Base-by-base conservation (phyloP, 1,139 yeast species). In the Scheffersomyces titani region DNA sequence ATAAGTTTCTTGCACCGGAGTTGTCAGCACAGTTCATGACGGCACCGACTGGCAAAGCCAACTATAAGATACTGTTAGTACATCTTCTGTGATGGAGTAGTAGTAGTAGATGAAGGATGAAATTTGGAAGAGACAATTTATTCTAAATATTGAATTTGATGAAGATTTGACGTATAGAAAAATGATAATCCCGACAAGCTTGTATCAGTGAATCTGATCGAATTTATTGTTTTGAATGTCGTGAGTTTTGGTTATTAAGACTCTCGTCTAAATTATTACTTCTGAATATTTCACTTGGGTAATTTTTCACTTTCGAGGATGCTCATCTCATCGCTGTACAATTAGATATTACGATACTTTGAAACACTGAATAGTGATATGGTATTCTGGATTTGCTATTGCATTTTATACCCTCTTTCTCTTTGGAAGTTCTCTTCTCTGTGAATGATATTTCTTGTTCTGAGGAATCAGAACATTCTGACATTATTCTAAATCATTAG, bases 41-140 rank as follows among this genome's bases (percentile, higher is more conserved):
- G 83, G 99, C 99, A 84, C 99, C 99, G 74, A 87, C 90, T 85
- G 99, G 99, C 81, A 96, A 91, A 89, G 97, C 99, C 86, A 96
- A 92, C 91, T 87, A 73, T 61, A 50, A 60, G 40, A 45, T 22
- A 19, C 53, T 66, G 78, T 74, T 74, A 73, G 77, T 74, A 74
- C 20, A 24, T 40, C 52, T 21, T 40, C 22, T 19, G 40, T 6
- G 40, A 68, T 67, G 68, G 63, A 71, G 66, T 68, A 69, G 70
- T 67, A 69, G 16, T 11, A 30, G 40, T 30, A 30, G 16, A 30
- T 9, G 40, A 30, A 30, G 16, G 4, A 5, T 5, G 13, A 30
- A 30, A 11, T 9, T 30, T 1, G 13, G 40, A 30, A 3, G 11
- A 22, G 24, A 22, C 24, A n/a, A n/a, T n/a, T n/a, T n/a, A n/a